phyloP scores from a whole-genome alignment of 2,329 filamentous ascomycete genomes.

The Pseudogymnoascus verrucosus region DNA sequence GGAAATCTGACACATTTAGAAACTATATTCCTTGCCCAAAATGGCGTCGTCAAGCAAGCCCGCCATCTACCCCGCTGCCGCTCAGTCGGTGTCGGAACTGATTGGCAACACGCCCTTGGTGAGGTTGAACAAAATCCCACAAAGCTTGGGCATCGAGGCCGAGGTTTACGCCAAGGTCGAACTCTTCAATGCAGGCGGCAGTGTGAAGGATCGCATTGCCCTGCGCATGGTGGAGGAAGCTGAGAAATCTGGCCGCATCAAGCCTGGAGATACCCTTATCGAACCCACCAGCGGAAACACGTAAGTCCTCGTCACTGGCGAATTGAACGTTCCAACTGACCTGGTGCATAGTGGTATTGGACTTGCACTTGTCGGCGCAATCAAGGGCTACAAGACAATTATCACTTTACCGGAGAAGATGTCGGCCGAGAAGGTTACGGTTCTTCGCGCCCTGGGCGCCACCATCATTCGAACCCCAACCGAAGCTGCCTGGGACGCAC shows the following conservation, averaged over 20 bases:
- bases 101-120: slow-evolving; percentile 97
- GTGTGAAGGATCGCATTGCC: slow-evolving; percentile 91
- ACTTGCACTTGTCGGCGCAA: slow-evolving; percentile 82
- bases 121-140: slow-evolving; percentile 83
- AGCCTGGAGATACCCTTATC: slow-evolving; percentile 93
- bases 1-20: neutral
- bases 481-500: slow-evolving; percentile 86
- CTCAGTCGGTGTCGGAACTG: slow-evolving; percentile 67
- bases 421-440: slow-evolving; percentile 95
- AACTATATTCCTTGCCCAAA: neutral
- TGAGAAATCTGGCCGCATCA: slow-evolving; percentile 84
- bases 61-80: slow-evolving; percentile 24
- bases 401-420: slow-evolving; percentile 99
- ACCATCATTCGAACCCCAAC: slow-evolving; percentile 98
- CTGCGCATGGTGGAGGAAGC: slow-evolving; percentile 96
- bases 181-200: slow-evolving; percentile 88
- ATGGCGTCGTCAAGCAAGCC: slow-evolving; percentile 17
- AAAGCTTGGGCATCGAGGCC: slow-evolving; percentile 80
- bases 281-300: slow-evolving; percentile 98
- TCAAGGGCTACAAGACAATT: slow-evolving; percentile 97
- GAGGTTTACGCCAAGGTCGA: slow-evolving; percentile 88
- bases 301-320: slow-evolving; percentile 29
- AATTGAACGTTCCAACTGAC: neutral
- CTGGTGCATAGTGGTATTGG: slow-evolving; percentile 63
- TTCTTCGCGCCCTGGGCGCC: slow-evolving; percentile 84